phyloP scores from a whole-genome alignment of 805 yeast species.

The Kodamaea neixiangensis region DNA sequence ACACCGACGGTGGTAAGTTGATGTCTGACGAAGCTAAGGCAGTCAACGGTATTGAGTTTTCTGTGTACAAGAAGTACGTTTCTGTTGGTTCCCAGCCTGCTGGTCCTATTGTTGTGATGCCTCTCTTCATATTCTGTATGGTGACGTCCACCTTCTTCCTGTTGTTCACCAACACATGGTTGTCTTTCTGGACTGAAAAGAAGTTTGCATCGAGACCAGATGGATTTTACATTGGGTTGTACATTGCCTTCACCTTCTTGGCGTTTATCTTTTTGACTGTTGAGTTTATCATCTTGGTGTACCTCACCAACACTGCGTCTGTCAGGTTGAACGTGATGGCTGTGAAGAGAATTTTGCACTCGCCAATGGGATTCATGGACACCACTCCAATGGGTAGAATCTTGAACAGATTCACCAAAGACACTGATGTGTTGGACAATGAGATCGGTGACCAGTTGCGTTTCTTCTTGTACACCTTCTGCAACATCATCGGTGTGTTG shows the following conservation, averaged over 20 bases:
- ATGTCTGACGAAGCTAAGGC: constrained; percentile 22
- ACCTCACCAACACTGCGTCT: constrained; percentile 55
- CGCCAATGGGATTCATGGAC: constrained; percentile 84
- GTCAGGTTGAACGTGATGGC: constrained; percentile 63
- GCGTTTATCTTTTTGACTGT: constrained; percentile 44
- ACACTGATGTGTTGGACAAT: constrained; percentile 81
- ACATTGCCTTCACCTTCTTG: constrained; percentile 59
- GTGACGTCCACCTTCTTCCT: constrained; percentile 50
- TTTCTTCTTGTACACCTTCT: constrained; percentile 53
- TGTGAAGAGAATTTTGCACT: constrained; percentile 59
- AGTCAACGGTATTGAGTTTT: constrained; percentile 28
- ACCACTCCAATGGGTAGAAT: constrained; percentile 90
- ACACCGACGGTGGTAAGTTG: constrained; percentile 10
- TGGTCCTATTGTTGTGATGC: constrained; percentile 4
- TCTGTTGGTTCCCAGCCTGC: constrained; percentile 16
- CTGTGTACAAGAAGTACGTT: constrained; percentile 35
- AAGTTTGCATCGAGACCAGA: constrained; percentile 49
- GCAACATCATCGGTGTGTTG: constrained; percentile 61
- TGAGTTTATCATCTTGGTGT: constrained; percentile 50
- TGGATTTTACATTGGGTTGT: constrained; percentile 72
- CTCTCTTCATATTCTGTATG: constrained; percentile 18
- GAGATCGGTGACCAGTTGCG: constrained; percentile 73
- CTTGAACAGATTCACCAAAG: constrained; percentile 83
- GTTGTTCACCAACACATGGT: constrained; percentile 72
- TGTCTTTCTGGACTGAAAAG: constrained; percentile 75